These are phyloP conservation scores for Nemania serpens DNA, from an alignment of 2,329 filamentous ascomycete species.

Conservation along the genomic window DNA sequence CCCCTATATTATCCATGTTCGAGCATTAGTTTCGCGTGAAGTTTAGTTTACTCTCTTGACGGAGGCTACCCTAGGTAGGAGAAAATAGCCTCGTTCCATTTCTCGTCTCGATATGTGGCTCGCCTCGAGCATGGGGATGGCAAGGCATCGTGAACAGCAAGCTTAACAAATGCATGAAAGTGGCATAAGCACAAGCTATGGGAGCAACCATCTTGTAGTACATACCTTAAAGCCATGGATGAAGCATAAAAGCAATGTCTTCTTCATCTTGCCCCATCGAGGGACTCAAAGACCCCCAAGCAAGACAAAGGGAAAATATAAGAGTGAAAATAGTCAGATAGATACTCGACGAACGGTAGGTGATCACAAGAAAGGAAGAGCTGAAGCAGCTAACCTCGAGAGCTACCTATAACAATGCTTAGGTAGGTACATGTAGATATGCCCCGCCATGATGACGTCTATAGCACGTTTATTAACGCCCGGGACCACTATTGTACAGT, in stretches of 20 bases:
- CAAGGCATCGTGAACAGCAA: neutral
- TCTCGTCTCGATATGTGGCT: neutral
- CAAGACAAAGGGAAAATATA: neutral
- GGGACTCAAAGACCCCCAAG: slow-evolving; percentile 12
- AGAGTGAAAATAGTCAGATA: neutral
- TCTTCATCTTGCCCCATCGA: slow-evolving; percentile 64
- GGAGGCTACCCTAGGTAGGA: neutral
- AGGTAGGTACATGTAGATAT: neutral
- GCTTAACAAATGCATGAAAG: neutral
- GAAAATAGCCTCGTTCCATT: neutral
- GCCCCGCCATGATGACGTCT: slow-evolving; percentile 31
- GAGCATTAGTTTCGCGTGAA: too few species aligned
- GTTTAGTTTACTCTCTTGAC: neutral
- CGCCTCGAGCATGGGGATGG: neutral
- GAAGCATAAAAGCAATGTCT: slow-evolving; percentile 80
- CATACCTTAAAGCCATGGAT: slow-evolving; percentile 81
- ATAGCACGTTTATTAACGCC: neutral
- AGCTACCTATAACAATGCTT: too few species aligned
- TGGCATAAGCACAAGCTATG: slow-evolving; percentile 1
- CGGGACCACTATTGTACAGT: too few species aligned
- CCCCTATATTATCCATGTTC: slow-evolving; percentile 54
- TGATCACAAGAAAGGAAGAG: neutral
- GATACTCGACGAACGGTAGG: slow-evolving; percentile 3
- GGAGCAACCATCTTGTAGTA: neutral
- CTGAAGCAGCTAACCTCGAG: too few species aligned